Base-by-base conservation (phyloP, 2,329 filamentous ascomycete genomes). In the Arthrobotrys megalospora region DNA sequence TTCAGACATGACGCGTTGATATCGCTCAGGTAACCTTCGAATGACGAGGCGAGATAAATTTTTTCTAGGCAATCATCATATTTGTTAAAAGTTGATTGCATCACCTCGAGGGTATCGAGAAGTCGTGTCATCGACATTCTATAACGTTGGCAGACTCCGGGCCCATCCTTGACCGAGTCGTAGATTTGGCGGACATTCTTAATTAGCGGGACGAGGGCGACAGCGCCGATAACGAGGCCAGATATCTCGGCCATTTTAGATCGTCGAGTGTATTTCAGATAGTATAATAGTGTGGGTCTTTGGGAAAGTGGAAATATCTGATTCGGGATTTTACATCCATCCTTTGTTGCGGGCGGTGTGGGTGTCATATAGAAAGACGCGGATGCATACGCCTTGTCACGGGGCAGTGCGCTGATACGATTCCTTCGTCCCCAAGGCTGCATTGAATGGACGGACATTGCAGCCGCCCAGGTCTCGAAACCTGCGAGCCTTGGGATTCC, bases 81-180 rank as follows among this genome's bases (percentile, higher is more conserved):
- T 8, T n/a, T 41, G 19, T 24, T 43, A 2, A 45, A 45, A 6
- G 55, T 7, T 0, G 16, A 24, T 2, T 62, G 16, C 12, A 62
- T 45, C 12, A 62, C 3, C 12, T 45, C 55, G 16, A 62, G 55
- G 12, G 55, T 62, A 10, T 14, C n/a, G 16, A 62, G 55, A n/a
- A 62, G 55, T 16, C 55, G 16, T 10, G 19, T 28, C 24, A 62
- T 45, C 3, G 16, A 24, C 6, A 1, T 3, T 24, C 14, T 10
- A 16, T 62, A 62, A 1, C 21, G n/a, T 11, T 28, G 16, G 10
- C 12, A n/a, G 5, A 21, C n/a, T 8, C 24, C 3, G 3, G 58
- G 58, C 11, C 38, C 58, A 21, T 63, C 58, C 32, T 63, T 63
- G 38, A 63, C 32, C 6, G 58, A 43, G 6, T 63, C 38, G 55